Conservation (phyloP, 495 filamentous ascomycete species). For the Cairneyella variabilis region DNA sequence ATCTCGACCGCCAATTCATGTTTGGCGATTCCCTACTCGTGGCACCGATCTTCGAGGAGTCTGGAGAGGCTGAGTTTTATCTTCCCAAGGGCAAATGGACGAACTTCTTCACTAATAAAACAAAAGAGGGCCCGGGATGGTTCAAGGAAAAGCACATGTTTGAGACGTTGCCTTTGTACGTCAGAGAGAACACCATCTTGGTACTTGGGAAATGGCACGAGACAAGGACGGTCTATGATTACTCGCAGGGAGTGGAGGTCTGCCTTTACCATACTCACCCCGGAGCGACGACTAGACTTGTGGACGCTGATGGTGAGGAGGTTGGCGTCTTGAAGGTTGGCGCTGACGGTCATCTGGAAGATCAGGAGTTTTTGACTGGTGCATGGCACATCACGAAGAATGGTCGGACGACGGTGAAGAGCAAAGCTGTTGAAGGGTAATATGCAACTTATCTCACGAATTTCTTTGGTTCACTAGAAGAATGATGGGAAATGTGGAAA, state of each 20-base stretch:
- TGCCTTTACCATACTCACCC: conserved; percentile 32
- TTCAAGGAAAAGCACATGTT: conserved; percentile 44
- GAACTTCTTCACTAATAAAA: conserved; percentile 38
- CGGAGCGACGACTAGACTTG: conserved; percentile 32
- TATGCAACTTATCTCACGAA: too few species aligned
- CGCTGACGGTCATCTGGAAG: conserved; percentile 12
- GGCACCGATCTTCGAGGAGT: conserved; percentile 58
- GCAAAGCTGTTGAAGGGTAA: conserved; percentile 4
- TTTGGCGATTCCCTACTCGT: conserved; percentile 55
- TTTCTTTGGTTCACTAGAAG: too few species aligned
- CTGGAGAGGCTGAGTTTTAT: conserved; percentile 58
- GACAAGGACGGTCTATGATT: conserved; percentile 47
- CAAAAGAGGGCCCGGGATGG: conserved; percentile 43
- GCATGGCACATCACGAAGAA: conserved; percentile 19
- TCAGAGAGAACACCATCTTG: conserved; percentile 43
- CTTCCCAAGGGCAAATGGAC: conserved; percentile 58
- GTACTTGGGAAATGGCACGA: conserved; percentile 42
- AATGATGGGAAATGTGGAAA: too few species aligned
- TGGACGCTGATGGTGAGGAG: conserved; percentile 32
- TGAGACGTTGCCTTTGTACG: conserved; percentile 43
- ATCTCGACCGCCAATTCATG: conserved; percentile 66
- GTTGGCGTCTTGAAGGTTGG: conserved; percentile 30
- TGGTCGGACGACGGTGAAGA: conserved; percentile 11
- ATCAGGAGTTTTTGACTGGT: conserved; percentile 17
- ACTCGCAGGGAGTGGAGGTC: conserved; percentile 39